Base-by-base conservation (phyloP, 306 rosid genomes). In the Quercus agrifolia region DNA sequence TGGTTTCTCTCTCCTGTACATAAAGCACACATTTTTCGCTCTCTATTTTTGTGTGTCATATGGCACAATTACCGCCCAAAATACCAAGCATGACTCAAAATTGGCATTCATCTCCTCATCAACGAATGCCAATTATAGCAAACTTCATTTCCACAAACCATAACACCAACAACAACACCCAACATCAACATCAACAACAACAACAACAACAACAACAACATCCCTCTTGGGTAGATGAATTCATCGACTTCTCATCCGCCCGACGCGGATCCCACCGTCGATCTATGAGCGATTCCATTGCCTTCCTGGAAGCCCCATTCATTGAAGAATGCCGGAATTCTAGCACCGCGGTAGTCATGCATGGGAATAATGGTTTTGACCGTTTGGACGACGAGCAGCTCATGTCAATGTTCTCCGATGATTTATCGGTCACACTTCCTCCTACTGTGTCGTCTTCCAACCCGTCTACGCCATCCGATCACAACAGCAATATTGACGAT, bases 61-160 rank as follows among this genome's bases (percentile, higher is more conserved):
- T 95, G 99, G 97, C 99, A 76, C 98, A 95, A 84, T 92, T 95
- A 76, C 99, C 99, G 59, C 99, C 99, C 14, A 95, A 95, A 87
- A 81, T 87, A 83, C 99, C 99, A 7, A 90, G 82, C 84, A 87
- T 91, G 80, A 72, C 96, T 56, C 97, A 89, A 56, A 91, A 94
- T 87, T 91, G 92, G 93, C 87, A 93, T 30, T 71, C 90, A 57
- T 83, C 83, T 82, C 85, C 88, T 30, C 89, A 81, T 75, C 88
- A 88, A 55, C 89, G 71, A 55, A 74, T 75, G 54, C 25, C 91
- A 31, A n/a, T 87, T 18, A 80, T 78, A 76, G 49, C 97, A 56
- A 88, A 79, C 13, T 86, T 79, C 79, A 23, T 63, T 13, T 66
- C 87, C 70, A 57, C 84, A 31, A 31, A 76, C 70, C 38, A 66